A percentile compares a stretch with the other conserved stretches of the same genome.
phyloP scores from a whole-genome alignment of 257 asterid species.

The Henckelia pumila region DNA sequence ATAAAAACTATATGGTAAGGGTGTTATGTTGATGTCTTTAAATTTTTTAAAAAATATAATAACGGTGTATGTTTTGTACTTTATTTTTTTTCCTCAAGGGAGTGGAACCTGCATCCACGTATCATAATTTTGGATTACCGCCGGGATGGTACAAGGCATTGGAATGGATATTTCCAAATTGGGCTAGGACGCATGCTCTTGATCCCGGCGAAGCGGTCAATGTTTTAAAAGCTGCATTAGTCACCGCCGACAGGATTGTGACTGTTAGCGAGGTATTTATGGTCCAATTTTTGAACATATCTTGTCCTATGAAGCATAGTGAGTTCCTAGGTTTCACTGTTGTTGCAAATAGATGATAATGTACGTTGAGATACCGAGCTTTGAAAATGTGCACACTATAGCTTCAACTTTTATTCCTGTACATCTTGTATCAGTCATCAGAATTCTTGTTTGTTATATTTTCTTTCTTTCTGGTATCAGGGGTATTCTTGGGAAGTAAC shows the following conservation, averaged over 20 bases:
- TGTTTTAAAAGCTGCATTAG: conserved; percentile 82
- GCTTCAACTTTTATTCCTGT: neutral
- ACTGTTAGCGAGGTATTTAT: conserved; percentile 86
- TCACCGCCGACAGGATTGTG: conserved; percentile 86
- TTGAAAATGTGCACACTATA: neutral
- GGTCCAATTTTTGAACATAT: neutral
- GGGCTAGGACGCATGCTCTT: conserved; percentile 97
- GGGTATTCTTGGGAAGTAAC: conserved; percentile 97
- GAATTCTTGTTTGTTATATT: neutral
- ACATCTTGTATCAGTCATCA: conserved; percentile 3
- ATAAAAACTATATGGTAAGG: neutral
- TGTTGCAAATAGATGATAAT: neutral
- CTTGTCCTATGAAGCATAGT: neutral
- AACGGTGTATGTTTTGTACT: conserved; percentile 12
- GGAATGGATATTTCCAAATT: conserved; percentile 93
- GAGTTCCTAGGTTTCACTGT: conserved; percentile 7
- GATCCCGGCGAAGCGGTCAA: conserved; percentile 99
- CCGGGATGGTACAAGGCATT: conserved; percentile 89
- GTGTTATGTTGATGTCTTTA: neutral
- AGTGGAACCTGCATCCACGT: conserved; percentile 85
- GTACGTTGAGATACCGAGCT: neutral
- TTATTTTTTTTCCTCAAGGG: conserved; percentile 47
- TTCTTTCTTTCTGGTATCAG: conserved; percentile 44
- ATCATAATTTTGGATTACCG: conserved; percentile 72
- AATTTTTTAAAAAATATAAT: conserved; percentile 2